Percentiles rank a stretch among this genome's conserved stretches.
These are phyloP conservation scores for Fusarium sp. DNA, from an alignment of 2,329 filamentous ascomycete species.

Conservation along the genomic window DNA sequence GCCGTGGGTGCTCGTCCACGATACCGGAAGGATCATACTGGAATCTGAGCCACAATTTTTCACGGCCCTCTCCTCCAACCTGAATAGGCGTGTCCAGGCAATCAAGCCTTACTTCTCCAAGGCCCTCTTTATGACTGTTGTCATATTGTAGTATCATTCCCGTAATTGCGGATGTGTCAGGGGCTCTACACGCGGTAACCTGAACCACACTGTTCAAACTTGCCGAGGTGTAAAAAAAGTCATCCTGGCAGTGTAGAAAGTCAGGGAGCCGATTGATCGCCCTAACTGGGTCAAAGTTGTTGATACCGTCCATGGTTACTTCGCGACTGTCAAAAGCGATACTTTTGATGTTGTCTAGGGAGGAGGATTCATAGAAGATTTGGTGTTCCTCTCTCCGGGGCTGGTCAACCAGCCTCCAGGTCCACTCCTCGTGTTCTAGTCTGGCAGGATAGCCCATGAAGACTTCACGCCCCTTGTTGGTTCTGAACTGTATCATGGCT, in stretches of 20 bases:
- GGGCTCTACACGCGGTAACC: neutral
- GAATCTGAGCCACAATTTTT: conserved; percentile 1
- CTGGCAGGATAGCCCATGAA: too few relatives aligned
- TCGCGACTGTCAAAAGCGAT: too few relatives aligned
- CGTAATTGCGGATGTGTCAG: neutral
- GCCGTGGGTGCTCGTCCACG: neutral
- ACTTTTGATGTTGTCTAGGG: too few relatives aligned
- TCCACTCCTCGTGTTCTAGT: too few relatives aligned
- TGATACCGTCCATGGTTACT: too few relatives aligned
- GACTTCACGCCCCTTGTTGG: too few relatives aligned
- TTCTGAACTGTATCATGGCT: too few relatives aligned
- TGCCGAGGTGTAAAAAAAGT: neutral
- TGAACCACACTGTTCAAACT: neutral
- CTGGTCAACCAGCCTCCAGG: too few relatives aligned
- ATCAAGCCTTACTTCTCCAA: neutral
- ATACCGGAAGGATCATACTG: neutral
- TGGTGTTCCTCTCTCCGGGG: too few relatives aligned
- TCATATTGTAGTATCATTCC: neutral
- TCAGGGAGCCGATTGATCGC: too few relatives aligned
- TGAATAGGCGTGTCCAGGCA: neutral
- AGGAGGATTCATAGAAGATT: too few relatives aligned
- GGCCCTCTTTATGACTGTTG: neutral
- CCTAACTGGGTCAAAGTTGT: too few relatives aligned
- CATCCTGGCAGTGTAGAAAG: neutral
- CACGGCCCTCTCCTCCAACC: neutral